Percentiles rank a stretch among this genome's conserved stretches.
phyloP scores from a whole-genome alignment of 2,329 filamentous ascomycete genomes.

The Lecanicillium sp. region DNA sequence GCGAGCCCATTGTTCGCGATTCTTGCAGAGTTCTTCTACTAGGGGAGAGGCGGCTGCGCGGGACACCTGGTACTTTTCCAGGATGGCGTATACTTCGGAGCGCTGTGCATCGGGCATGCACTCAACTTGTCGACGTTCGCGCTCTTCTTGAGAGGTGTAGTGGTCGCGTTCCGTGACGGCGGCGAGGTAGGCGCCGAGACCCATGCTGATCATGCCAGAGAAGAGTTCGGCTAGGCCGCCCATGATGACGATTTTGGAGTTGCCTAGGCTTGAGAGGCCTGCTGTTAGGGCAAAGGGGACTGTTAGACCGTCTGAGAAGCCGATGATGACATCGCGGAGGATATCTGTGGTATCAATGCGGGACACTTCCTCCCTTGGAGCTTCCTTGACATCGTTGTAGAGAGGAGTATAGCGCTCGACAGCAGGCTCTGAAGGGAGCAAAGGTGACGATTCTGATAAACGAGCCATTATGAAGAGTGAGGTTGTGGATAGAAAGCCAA shows the following conservation, averaged over 20 bases:
- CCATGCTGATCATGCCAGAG: slow-evolving; percentile 70
- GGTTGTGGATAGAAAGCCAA: no score
- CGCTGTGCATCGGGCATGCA: slow-evolving; percentile 35
- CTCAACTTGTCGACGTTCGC: slow-evolving; percentile 34
- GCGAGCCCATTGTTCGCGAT: slow-evolving; percentile 40
- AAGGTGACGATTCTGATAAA: slow-evolving; percentile 22
- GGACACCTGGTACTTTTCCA: slow-evolving; percentile 41
- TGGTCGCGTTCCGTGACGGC: slow-evolving; percentile 47
- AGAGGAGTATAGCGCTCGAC: slow-evolving; percentile 18
- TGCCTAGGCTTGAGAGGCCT: slow-evolving; percentile 58
- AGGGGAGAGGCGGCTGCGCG: slow-evolving; percentile 33
- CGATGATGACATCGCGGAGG: slow-evolving; percentile 61
- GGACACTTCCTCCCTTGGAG: slow-evolving; percentile 14
- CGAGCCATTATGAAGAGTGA: slow-evolving; percentile 15
- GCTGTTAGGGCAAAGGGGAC: slow-evolving; percentile 74
- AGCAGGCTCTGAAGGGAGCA: slow-evolving; percentile 22
- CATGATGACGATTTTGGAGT: slow-evolving; percentile 58
- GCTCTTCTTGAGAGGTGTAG: slow-evolving; percentile 39
- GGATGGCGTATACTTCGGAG: slow-evolving; percentile 39
- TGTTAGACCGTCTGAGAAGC: slow-evolving; percentile 70
- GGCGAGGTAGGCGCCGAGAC: slow-evolving; percentile 64
- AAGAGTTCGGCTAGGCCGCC: slow-evolving; percentile 69
- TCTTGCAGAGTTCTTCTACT: slow-evolving; percentile 38
- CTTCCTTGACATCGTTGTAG: slow-evolving; percentile 13
- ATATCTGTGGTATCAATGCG: slow-evolving; percentile 32